phyloP scores from a whole-genome alignment of 1,284 basidiomycete genomes.

The Moesziomyces globuligerus region DNA sequence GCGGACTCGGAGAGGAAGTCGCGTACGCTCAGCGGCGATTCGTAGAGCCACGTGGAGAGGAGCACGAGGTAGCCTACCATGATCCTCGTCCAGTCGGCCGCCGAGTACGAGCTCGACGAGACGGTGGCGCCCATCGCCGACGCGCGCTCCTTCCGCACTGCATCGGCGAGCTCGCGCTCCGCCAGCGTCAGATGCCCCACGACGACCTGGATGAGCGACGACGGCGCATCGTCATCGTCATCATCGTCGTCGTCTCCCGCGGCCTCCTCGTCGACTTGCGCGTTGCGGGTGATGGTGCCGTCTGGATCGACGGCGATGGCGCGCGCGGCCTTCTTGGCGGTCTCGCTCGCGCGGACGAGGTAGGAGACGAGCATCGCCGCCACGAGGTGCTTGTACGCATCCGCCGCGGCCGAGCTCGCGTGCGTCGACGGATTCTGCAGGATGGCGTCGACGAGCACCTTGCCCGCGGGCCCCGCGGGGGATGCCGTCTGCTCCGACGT shows the following conservation, averaged over 20 bases:
- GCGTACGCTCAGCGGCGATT: constrained; percentile 84
- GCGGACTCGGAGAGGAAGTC: constrained; percentile 89
- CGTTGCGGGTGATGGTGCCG: constrained; percentile 36
- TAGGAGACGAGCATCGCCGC: constrained; percentile 68
- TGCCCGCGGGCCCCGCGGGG: constrained; percentile 66
- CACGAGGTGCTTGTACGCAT: constrained; percentile 70
- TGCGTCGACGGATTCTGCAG: constrained; percentile 67
- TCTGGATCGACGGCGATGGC: constrained; percentile 68
- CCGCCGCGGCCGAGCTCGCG: constrained; percentile 50
- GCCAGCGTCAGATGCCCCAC: constrained; percentile 76
- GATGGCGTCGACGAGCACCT: constrained; percentile 70
- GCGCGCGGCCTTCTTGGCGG: constrained; percentile 71
- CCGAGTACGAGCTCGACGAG: constrained; percentile 31
- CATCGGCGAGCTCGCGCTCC: constrained; percentile 70
- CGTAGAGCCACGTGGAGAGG: constrained; percentile 94
- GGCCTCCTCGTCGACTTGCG: constrained; percentile 11
- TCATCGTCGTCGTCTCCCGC: constrained; percentile 62
- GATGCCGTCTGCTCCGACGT: constrained; percentile 61
- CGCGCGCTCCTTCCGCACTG: constrained; percentile 59
- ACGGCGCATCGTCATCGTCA: constrained; percentile 71
- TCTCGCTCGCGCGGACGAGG: constrained; percentile 71
- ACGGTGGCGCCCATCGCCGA: constrained; percentile 34
- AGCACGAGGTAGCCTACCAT: constrained; percentile 86
- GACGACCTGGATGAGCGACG: constrained; percentile 71
- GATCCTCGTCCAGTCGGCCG: constrained; percentile 79